phyloP scores from a whole-genome alignment of 2,329 filamentous ascomycete genomes.

The Phyllosticta capitalensis region DNA sequence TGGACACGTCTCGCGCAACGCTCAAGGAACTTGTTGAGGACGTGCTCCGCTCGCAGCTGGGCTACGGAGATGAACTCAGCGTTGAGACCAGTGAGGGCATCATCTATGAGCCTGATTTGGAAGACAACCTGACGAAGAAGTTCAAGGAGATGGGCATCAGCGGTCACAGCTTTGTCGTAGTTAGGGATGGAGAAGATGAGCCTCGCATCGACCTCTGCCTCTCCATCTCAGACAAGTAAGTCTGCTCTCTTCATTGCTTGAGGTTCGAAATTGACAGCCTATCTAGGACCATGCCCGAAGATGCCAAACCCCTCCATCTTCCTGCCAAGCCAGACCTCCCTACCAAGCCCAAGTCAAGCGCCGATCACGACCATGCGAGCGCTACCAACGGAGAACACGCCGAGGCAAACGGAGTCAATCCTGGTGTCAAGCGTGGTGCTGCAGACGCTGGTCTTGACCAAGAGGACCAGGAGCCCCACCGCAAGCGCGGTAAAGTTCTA shows the following conservation, averaged over 20 bases:
- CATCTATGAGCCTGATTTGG: conserved; percentile 85
- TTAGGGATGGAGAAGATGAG: conserved; percentile 73
- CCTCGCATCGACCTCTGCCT: conserved; percentile 74
- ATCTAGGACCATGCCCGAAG: conserved; percentile 18
- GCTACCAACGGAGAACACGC: conserved; percentile 22
- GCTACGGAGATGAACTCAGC: conserved; percentile 73
- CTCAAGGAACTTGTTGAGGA: conserved; percentile 70
- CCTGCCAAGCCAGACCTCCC: conserved; percentile 38
- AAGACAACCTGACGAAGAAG: conserved; percentile 74
- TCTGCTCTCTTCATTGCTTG: conserved; percentile 10
- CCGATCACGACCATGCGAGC: not conserved
- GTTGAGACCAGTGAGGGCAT: conserved; percentile 64
- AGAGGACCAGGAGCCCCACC: conserved; percentile 24
- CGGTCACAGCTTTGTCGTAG: conserved; percentile 65
- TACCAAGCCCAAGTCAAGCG: conserved; percentile 32
- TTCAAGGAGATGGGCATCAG: conserved; percentile 68
- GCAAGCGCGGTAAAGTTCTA: conserved; percentile 33
- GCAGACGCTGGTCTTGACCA: conserved; percentile 31
- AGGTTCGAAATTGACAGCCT: not conserved
- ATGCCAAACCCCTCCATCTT: conserved; percentile 48
- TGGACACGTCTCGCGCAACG: conserved; percentile 63
- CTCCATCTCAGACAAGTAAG: conserved; percentile 54
- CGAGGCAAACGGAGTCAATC: conserved; percentile 21
- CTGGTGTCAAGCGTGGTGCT: conserved; percentile 37
- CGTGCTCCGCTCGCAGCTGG: conserved; percentile 59